Evolutionary conservation across 2,329 filamentous ascomycete species (phyloP).

Genomic region (Cytospora paraplurivora): DNA sequence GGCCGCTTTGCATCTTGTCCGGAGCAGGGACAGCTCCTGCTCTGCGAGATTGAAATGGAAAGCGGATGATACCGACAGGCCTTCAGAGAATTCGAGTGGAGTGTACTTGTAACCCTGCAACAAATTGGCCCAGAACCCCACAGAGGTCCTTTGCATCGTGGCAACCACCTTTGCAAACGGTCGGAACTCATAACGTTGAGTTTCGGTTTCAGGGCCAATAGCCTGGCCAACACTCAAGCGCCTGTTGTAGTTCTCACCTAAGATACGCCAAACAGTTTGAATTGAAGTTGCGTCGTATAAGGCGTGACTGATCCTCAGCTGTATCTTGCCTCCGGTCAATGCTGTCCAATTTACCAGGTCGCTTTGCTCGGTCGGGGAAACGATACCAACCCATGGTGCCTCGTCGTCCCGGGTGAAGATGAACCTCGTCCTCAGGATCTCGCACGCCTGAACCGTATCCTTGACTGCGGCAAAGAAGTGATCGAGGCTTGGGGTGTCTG

Average conservation of each 20-base stretch:
- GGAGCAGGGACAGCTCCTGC: slow-evolving; percentile 20
- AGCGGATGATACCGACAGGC: slow-evolving; percentile 22
- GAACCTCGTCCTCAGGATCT: slow-evolving; percentile 34
- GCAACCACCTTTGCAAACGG: slow-evolving; percentile 16
- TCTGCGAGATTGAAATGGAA: slow-evolving; percentile 25
- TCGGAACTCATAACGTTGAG: slow-evolving; percentile 11
- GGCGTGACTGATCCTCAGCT: slow-evolving; percentile 32
- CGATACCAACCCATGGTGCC: slow-evolving; percentile 33
- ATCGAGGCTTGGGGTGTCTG: slow-evolving; percentile 28
- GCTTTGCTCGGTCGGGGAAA: slow-evolving; percentile 31
- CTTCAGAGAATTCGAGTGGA: slow-evolving; percentile 1
- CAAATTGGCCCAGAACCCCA: slow-evolving; percentile 13
- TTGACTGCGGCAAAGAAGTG: slow-evolving; percentile 30
- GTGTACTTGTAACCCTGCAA: slow-evolving; percentile 17
- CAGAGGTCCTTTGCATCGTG: slow-evolving; percentile 8
- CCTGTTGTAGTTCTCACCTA: slow-evolving; percentile 28
- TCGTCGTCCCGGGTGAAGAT: slow-evolving; percentile 31
- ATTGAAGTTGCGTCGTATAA: slow-evolving; percentile 33
- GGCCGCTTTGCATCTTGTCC: slow-evolving; percentile 25
- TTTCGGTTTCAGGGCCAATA: not conserved
- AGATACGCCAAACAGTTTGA: slow-evolving; percentile 29
- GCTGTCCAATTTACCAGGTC: slow-evolving; percentile 30
- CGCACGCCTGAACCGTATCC: slow-evolving; percentile 32
- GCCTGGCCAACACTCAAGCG: not conserved
- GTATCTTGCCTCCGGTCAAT: slow-evolving; percentile 21